phyloP scores from a whole-genome alignment of 305 asterid species.

The Solanum chacoense region DNA sequence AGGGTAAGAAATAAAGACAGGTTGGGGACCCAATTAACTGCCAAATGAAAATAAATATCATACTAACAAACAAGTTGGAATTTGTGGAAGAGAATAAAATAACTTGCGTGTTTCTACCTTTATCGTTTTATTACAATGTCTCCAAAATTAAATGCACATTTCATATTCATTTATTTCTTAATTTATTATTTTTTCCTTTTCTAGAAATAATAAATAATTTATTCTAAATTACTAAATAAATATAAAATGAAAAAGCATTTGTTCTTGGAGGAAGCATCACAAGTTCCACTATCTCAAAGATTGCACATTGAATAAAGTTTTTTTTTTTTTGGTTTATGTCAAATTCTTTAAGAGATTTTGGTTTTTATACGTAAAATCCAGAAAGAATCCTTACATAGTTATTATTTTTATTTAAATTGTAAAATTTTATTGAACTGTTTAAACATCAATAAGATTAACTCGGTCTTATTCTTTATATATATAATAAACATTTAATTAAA shows the following conservation, averaged over 20 bases:
- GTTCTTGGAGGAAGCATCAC: background rate
- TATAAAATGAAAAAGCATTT: background rate
- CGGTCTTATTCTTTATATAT: background rate
- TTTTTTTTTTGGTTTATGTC: background rate
- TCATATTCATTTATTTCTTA: background rate
- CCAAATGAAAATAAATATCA: background rate
- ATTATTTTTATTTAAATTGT: background rate
- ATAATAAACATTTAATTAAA: background rate
- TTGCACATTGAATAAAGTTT: background rate
- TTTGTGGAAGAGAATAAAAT: background rate
- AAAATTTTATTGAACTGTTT: background rate
- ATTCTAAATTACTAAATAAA: background rate
- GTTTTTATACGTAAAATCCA: background rate
- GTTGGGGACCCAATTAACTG: background rate
- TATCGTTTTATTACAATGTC: background rate
- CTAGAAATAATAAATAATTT: background rate
- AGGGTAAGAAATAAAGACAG: background rate
- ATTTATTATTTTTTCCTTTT: background rate
- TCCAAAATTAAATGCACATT: background rate
- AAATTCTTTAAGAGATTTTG: background rate
- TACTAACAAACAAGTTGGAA: background rate
- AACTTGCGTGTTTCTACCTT: background rate
- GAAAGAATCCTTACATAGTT: background rate
- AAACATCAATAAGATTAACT: background rate
- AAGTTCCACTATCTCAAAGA: background rate